phyloP scores from a whole-genome alignment of 768 basidiomycete species.

The Cubamyces sp. region DNA sequence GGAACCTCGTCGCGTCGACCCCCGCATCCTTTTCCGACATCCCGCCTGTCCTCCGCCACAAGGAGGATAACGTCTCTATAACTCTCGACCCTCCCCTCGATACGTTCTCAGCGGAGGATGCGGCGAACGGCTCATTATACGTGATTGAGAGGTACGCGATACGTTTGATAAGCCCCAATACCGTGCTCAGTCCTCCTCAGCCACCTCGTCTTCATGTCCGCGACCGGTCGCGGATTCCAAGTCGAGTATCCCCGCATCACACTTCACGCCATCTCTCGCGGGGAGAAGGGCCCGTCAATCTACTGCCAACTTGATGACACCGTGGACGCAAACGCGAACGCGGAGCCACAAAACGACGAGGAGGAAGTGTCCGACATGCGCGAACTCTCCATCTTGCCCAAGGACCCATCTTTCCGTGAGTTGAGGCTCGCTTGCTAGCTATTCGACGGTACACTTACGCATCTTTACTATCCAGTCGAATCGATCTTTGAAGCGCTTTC shows the following conservation, averaged over 20 bases:
- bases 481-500: conserved; percentile 87
- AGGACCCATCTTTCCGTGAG: conserved; percentile 61
- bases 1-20: conserved; percentile 69
- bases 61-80: conserved; percentile 71
- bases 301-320: conserved; percentile 87
- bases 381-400: conserved; percentile 80
- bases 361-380: conserved; percentile 64
- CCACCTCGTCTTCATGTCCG: conserved; percentile 76
- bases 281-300: conserved; percentile 66
- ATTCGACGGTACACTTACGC: neutral
- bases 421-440: conserved; percentile 21
- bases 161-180: fast-evolving
- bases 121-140: conserved; percentile 70
- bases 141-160: conserved; percentile 78
- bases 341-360: conserved; percentile 25
- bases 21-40: conserved; percentile 86
- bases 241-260: conserved; percentile 90
- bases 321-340: neutral
- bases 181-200: conserved; percentile 41
- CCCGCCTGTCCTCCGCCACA: conserved; percentile 78
- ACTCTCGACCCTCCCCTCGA: conserved; percentile 69
- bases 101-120: conserved; percentile 57
- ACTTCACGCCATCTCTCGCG: conserved; percentile 88
- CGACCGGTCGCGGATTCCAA: conserved; percentile 74
- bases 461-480: conserved; percentile 57